phyloP scores from a whole-genome alignment of 495 filamentous ascomycete species.

The Neurospora sp. region DNA sequence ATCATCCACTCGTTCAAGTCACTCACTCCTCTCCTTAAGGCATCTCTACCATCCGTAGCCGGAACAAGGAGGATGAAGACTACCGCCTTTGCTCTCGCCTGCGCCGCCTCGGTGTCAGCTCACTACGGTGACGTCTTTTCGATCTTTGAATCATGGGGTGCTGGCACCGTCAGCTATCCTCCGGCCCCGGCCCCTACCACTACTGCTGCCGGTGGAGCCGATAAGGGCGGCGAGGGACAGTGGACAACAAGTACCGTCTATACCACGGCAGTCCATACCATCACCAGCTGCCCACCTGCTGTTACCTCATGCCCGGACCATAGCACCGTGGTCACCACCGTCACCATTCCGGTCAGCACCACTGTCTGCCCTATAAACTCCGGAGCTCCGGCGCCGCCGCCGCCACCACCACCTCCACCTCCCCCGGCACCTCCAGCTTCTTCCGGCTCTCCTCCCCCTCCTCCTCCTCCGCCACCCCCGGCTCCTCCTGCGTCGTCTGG shows the following conservation, averaged over 20 bases:
- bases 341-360: slow-evolving; percentile 24
- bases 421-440: slow-evolving; percentile 7
- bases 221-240: slow-evolving; percentile 4
- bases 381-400: slow-evolving; percentile 1
- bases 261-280: slow-evolving; percentile 16
- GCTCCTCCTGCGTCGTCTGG: slow-evolving; percentile 10
- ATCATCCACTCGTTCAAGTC: slow-evolving; percentile 19
- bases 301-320: slow-evolving; percentile 19
- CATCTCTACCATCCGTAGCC: neutral
- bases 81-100: slow-evolving; percentile 14
- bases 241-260: slow-evolving; percentile 27
- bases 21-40: slow-evolving; percentile 6
- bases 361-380: slow-evolving; percentile 26
- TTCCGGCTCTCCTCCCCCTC: slow-evolving; percentile 1
- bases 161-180: neutral
- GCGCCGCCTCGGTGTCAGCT: slow-evolving; percentile 18
- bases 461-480: slow-evolving; percentile 4
- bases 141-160: neutral
- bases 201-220: neutral
- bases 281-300: slow-evolving; percentile 18
- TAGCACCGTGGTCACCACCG: slow-evolving; percentile 26
- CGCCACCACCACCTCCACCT: slow-evolving; percentile 5
- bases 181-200: slow-evolving; percentile 8
- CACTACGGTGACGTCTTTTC: slow-evolving; percentile 1
- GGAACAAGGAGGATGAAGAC: slow-evolving; percentile 16